Evolutionary conservation across 2,329 filamentous ascomycete genomes (phyloP).

Genomic region (Aspergillus pseudotamarii): DNA sequence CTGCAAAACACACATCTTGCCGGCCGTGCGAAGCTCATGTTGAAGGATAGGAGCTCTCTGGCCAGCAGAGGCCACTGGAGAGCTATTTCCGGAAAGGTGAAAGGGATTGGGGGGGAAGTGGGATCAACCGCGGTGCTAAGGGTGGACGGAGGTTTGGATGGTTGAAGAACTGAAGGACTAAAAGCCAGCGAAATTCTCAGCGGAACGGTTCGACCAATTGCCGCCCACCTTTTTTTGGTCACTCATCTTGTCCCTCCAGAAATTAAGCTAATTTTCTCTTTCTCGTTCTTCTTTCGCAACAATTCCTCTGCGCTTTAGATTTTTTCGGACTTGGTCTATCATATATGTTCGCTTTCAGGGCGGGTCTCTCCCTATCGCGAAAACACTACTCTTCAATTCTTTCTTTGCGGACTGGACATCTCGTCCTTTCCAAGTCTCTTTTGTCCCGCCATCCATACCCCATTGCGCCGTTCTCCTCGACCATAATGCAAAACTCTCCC

Average conservation of each 20-base stretch:
- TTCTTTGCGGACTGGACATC: slow-evolving; percentile 7
- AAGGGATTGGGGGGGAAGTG: slow-evolving; percentile 1
- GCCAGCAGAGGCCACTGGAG: slow-evolving; percentile 30
- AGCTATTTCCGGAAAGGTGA: slow-evolving; percentile 15
- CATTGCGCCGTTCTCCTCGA: slow-evolving; percentile 25
- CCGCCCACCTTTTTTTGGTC: slow-evolving; percentile 21
- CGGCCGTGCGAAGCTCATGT: slow-evolving; percentile 54
- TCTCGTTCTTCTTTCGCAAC: background rate
- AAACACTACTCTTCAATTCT: slow-evolving; percentile 8
- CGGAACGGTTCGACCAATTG: slow-evolving; percentile 25
- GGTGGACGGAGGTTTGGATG: slow-evolving; percentile 13
- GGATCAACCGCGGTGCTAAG: slow-evolving; percentile 5
- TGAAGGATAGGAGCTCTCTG: slow-evolving; percentile 31
- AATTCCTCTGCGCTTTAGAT: slow-evolving; percentile 2
- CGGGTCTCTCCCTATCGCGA: slow-evolving; percentile 6
- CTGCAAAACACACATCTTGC: slow-evolving; percentile 55
- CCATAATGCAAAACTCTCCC: slow-evolving; percentile 31
- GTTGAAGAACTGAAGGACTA: slow-evolving; percentile 11
- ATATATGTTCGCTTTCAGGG: slow-evolving; percentile 17
- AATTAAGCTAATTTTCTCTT: slow-evolving; percentile 4
- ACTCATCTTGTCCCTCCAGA: slow-evolving; percentile 8
- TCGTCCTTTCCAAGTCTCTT: slow-evolving; percentile 13
- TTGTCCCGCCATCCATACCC: slow-evolving; percentile 9
- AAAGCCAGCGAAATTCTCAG: slow-evolving; percentile 31
- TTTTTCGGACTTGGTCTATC: background rate